Evolutionary conservation across 139 green algal genomes (phyloP), one percentile per base, ranked within the genome.

Genomic region (Picocystis salinarum): DNA sequence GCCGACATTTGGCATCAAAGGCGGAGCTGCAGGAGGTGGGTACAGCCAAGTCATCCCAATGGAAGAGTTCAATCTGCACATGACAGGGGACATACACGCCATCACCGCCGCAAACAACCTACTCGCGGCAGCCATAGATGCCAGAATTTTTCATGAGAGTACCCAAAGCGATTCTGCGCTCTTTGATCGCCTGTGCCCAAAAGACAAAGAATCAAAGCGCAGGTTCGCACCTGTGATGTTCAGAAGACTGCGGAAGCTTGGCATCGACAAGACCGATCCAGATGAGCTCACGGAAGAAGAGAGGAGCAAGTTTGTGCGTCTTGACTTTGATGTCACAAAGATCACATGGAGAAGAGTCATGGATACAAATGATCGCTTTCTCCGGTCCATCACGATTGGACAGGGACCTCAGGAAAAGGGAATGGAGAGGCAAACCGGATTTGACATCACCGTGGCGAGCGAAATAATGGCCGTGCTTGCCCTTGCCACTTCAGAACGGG

Each of bases 381-480:
- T 95, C 55, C 58, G 87, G 1, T 40, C 42, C 15, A 85, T 96
- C 57, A 93, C 78, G 6, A 54, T 88, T 10, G 84, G 84, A 17
- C 68, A 88, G 28, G 20, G 26, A 18, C 3, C 39, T 48, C 3
- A 51, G 46, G 77, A 85, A 62, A 70, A 73, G 9, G 73, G 67
- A 20, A 41, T 68, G 49, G 56, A 44, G 22, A 58, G 73, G n/a
- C 40, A 50, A 41, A 86, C 73, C 5, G 84, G 75, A 15, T 97
- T 94, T 61, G 85, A 99, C 76, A 99, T 99, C 53, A 60, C 75
- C 9, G 89, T 96, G 6, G 72, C 65, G 41, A 62, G 44, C 29
- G 80, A 92, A 63, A 83, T 95, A 59, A 99, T 99, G 89, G 89
- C 89, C n/a, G 81, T 99, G 50, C 74, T 99, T 39, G 89, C 85